Conservation (phyloP, 2,329 filamentous ascomycete species). For the Neurospora sp. region DNA sequence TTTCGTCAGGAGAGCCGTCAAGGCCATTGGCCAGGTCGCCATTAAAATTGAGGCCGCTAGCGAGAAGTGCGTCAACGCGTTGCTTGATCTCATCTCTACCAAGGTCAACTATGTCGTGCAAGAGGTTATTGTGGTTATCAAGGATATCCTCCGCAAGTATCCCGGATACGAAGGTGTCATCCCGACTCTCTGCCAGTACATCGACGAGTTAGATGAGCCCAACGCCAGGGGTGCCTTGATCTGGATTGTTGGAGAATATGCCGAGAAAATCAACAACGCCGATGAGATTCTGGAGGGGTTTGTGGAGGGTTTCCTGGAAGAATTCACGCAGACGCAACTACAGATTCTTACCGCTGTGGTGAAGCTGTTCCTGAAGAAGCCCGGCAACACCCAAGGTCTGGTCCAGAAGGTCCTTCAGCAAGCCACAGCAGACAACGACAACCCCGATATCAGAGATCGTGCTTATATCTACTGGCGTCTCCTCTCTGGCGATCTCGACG, state of each 20-base stretch:
- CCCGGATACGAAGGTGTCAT: conserved; percentile 98
- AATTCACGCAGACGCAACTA: conserved; percentile 97
- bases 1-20: conserved; percentile 87
- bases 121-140: conserved; percentile 97
- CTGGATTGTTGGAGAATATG: conserved; percentile 98
- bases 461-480: conserved; percentile 98
- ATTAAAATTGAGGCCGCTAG: conserved; percentile 96
- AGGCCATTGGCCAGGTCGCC: conserved; percentile 92
- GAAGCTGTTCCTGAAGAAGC: conserved; percentile 95
- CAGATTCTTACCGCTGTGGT: conserved; percentile 96
- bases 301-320: conserved; percentile 89
- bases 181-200: conserved; percentile 88
- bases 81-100: conserved; percentile 88
- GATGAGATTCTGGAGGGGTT: conserved; percentile 87
- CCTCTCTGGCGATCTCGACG: conserved; percentile 79
- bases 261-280: conserved; percentile 98
- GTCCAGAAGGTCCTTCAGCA: conserved; percentile 92
- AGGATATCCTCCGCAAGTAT: conserved; percentile 96
- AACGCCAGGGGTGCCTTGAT: conserved; percentile 84
- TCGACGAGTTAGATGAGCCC: conserved; percentile 93
- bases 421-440: conserved; percentile 91
- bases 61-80: conserved; percentile 88
- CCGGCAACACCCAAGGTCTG: conserved; percentile 78
- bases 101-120: conserved; percentile 99
- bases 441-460: conserved; percentile 92